These are phyloP conservation scores for Saccharomyces hybrid DNA, from an alignment of 1,139 yeast genomes.

Conservation along the genomic window DNA sequence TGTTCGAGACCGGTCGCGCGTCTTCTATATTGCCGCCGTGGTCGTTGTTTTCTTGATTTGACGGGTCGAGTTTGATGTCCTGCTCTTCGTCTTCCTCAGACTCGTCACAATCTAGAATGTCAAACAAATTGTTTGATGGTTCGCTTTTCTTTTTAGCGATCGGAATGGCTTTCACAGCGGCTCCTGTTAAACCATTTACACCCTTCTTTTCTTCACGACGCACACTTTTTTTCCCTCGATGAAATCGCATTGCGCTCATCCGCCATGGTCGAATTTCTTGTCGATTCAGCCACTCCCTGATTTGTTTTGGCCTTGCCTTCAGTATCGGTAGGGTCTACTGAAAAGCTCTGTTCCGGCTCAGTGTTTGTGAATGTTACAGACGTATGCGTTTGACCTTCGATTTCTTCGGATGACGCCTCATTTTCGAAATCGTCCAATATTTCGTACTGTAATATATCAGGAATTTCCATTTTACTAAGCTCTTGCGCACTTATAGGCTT, in stretches of 20 bases:
- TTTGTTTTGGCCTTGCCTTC: neutral
- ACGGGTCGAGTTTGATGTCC: neutral
- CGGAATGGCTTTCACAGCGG: neutral
- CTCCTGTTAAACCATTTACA: neutral
- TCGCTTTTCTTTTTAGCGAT: neutral
- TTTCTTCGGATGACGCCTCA: neutral
- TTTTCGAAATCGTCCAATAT: neutral
- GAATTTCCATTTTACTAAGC: constrained; percentile 47
- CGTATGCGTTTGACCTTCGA: neutral
- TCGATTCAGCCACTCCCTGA: neutral
- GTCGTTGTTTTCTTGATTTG: neutral
- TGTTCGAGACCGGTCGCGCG: neutral
- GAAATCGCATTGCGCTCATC: neutral
- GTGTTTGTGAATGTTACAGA: neutral
- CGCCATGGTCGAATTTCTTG: neutral
- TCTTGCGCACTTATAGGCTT: constrained; percentile 48
- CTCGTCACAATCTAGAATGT: neutral
- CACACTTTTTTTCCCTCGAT: neutral
- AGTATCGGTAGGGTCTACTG: neutral
- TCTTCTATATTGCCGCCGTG: neutral
- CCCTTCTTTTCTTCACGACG: neutral
- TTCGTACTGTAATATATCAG: constrained; percentile 13
- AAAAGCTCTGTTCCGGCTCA: neutral
- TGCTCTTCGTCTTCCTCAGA: neutral
- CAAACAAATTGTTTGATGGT: neutral